phyloP scores from a whole-genome alignment of 495 filamentous ascomycete species.

The Tetracladium setigerum region DNA sequence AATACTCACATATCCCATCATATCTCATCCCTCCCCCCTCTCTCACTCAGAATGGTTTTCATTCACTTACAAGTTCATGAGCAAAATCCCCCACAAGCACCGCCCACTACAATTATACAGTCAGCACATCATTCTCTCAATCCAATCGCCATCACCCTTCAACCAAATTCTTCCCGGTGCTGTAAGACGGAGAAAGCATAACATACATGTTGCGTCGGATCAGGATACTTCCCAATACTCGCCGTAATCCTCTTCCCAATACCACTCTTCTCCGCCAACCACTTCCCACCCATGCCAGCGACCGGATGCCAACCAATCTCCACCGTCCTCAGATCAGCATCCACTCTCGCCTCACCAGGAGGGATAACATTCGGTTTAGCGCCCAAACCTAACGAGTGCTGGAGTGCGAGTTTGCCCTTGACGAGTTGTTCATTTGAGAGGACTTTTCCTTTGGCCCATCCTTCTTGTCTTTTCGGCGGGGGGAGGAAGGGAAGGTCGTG shows the following conservation, averaged over 20 bases:
- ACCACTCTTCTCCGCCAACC: slow-evolving; percentile 34
- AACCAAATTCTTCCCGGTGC: too few relatives aligned
- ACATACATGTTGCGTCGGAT: slow-evolving; percentile 44
- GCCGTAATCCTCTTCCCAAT: slow-evolving; percentile 35
- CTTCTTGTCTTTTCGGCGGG: background rate
- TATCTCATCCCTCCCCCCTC: too few relatives aligned
- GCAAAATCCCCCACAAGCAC: slow-evolving; percentile 37
- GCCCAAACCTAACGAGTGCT: slow-evolving; percentile 35
- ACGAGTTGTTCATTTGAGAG: slow-evolving; percentile 19
- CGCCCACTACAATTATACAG: too few relatives aligned
- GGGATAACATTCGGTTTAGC: slow-evolving; percentile 34
- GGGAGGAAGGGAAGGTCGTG: background rate
- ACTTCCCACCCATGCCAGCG: slow-evolving; percentile 30
- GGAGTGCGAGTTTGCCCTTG: slow-evolving; percentile 29
- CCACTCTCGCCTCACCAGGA: slow-evolving; percentile 20
- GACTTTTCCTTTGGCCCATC: slow-evolving; percentile 9
- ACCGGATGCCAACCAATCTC: slow-evolving; percentile 42
- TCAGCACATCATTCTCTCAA: too few relatives aligned
- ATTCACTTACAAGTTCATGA: slow-evolving; percentile 38
- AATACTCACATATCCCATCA: too few relatives aligned
- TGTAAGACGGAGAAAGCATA: too few relatives aligned
- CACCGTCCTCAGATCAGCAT: slow-evolving; percentile 26
- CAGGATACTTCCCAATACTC: slow-evolving; percentile 33
- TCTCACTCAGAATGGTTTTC: slow-evolving; percentile 9
- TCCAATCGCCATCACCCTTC: too few relatives aligned